These are phyloP conservation scores for Fusarium tjaetaba DNA, from an alignment of 2,329 filamentous ascomycete genomes.

Conservation along the genomic window DNA sequence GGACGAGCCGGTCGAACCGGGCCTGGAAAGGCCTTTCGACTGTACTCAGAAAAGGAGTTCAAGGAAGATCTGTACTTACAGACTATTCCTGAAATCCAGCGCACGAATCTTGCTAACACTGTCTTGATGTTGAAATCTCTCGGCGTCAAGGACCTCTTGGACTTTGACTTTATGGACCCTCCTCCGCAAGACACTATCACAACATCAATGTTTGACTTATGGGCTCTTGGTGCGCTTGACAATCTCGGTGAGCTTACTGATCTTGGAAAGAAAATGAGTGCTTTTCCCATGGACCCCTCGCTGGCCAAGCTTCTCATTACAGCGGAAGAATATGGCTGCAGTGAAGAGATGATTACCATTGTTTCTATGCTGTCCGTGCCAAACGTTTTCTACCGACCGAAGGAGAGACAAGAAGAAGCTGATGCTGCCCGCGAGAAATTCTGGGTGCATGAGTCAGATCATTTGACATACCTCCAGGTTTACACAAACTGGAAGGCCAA, in stretches of 20 bases:
- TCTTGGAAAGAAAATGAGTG: slow-evolving; percentile 92
- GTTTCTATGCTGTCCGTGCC: slow-evolving; percentile 98
- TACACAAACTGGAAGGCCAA: slow-evolving; percentile 96
- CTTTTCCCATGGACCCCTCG: slow-evolving; percentile 97
- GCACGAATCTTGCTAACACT: slow-evolving; percentile 94
- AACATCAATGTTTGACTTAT: slow-evolving; percentile 96
- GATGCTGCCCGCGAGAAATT: slow-evolving; percentile 97
- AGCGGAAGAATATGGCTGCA: slow-evolving; percentile 88
- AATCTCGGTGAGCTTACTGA: slow-evolving; percentile 92
- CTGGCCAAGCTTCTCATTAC: slow-evolving; percentile 95
- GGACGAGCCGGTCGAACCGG: slow-evolving; percentile 94
- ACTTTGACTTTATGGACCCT: slow-evolving; percentile 99
- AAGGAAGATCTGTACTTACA: slow-evolving; percentile 96
- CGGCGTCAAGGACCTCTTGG: slow-evolving; percentile 90
- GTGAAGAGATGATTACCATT: slow-evolving; percentile 97
- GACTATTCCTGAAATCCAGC: slow-evolving; percentile 96
- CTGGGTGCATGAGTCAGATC: slow-evolving; percentile 97
- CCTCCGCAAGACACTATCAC: slow-evolving; percentile 98
- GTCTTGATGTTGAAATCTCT: slow-evolving; percentile 94
- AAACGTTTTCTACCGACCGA: slow-evolving; percentile 95
- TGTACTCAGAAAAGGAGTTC: slow-evolving; percentile 94
- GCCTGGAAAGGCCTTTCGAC: slow-evolving; percentile 91
- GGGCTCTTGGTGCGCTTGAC: slow-evolving; percentile 92
- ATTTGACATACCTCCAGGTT: slow-evolving; percentile 93
- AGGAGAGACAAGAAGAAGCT: slow-evolving; percentile 95